Evolutionary conservation across 2,329 filamentous ascomycete genomes (phyloP).

Genomic region (Fusarium sp.): DNA sequence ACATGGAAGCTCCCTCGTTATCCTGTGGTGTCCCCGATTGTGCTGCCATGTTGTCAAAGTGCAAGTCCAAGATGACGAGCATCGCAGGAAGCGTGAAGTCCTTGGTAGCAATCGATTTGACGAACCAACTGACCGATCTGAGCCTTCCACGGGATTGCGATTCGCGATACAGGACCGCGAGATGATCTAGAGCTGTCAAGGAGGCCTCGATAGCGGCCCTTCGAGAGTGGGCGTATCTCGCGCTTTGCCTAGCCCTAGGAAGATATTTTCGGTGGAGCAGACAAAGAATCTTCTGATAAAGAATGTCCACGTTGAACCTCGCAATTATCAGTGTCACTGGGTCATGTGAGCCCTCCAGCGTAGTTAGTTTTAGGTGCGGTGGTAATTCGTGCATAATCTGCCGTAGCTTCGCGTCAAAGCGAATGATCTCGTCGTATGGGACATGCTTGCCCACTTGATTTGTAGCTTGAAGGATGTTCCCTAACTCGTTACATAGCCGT

Average conservation of each 20-base stretch:
- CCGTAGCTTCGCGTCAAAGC: conserved; percentile 67
- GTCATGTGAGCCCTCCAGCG: conserved; percentile 78
- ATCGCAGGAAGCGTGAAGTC: conserved; percentile 89
- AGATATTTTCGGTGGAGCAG: conserved; percentile 90
- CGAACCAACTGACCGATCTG: conserved; percentile 76
- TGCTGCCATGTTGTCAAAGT: conserved; percentile 67
- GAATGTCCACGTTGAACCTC: conserved; percentile 80
- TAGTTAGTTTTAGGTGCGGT: conserved; percentile 77
- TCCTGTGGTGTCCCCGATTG: conserved; percentile 51
- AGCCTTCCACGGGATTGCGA: conserved; percentile 75
- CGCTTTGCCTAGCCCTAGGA: conserved; percentile 76
- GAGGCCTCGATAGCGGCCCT: conserved; percentile 86
- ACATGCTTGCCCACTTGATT: conserved; percentile 63
- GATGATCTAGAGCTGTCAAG: conserved; percentile 78
- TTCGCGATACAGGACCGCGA: conserved; percentile 77
- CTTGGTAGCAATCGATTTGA: conserved; percentile 78
- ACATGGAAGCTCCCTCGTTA: conserved; percentile 60
- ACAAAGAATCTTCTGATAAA: conserved; percentile 89
- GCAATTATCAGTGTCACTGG: conserved; percentile 86
- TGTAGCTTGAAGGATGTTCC: conserved; percentile 73
- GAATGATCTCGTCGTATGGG: conserved; percentile 70
- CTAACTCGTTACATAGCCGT: conserved; percentile 71
- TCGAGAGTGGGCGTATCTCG: conserved; percentile 83
- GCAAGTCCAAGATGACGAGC: conserved; percentile 82
- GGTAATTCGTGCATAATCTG: conserved; percentile 73